Evolutionary conservation across 768 basidiomycete genomes (phyloP), one percentile per base, ranked within the genome.

Genomic region (Phaeolepiota aurea): DNA sequence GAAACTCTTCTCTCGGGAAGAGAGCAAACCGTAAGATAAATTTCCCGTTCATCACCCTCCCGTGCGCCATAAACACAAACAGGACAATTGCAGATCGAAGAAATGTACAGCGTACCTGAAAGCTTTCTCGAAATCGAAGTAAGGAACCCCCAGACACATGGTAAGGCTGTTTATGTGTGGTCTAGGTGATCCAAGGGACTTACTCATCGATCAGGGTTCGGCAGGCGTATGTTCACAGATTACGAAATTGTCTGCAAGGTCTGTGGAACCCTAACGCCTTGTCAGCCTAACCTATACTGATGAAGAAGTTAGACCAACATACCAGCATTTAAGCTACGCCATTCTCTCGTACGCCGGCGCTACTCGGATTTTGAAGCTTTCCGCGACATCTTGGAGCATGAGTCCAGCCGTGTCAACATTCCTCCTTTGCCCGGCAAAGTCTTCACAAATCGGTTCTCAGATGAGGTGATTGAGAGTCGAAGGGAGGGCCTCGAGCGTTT

Each of bases 221-320:
- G 96, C 20, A 72, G 96, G 53, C 97, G 97, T 74, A 94, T 94
- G 93, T 99, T 88, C 64, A 99, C 96, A 31, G 94, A 98, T 71
- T 98, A 98, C 55, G 96, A 99, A 66, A 83, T 99, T 43, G 84
- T 97, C 33, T 96, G 91, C 75, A 92, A 92, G 79, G 93, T 87
- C 43, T 47, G 72, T 54, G 12, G 28, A 2, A 15, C 20, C 18
- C 20, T 34, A 23, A 41, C 48, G 11, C 7, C 39, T 37, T 9
- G 31, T 37, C 18, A 16, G 9, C 14, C 28, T 31, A 10, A 14
- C 9, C 28, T 10, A 14, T 31, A n/a, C n/a, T n/a, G n/a, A 31
- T 31, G 5, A 14, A n/a, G 20, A 20, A 28, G n/a, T n/a, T 16
- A 96, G 92, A 98, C 96, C 52, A 98, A 98, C 63, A 99, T 98